Evolutionary conservation across 345 rosid genomes (phyloP).

Genomic region (Heritiera littoralis): DNA sequence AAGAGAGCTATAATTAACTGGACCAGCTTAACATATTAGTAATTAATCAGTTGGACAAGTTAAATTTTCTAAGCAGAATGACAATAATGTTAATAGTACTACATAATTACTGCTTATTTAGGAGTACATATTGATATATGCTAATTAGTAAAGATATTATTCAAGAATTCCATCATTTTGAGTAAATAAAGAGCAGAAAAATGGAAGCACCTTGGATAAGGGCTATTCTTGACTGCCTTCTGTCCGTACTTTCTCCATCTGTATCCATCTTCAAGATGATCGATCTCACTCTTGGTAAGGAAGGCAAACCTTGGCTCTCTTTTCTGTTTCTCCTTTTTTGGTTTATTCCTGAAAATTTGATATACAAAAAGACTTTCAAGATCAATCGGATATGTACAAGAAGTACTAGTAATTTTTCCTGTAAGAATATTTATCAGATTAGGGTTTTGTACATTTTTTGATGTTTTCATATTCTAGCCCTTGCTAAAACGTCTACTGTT

Average conservation of each 20-base stretch:
- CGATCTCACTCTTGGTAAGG: conserved; percentile 91
- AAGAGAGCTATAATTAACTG: background rate
- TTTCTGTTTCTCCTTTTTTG: conserved; percentile 74
- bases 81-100: background rate
- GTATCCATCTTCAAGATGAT: conserved; percentile 92
- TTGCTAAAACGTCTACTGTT: background rate
- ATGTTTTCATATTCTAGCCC: background rate
- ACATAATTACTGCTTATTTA: background rate
- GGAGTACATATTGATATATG: background rate
- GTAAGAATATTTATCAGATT: background rate
- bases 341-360: conserved; percentile 34
- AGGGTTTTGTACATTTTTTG: background rate
- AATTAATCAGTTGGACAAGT: background rate
- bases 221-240: conserved; percentile 96
- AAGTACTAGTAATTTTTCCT: background rate
- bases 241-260: conserved; percentile 99
- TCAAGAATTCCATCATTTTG: background rate
- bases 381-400: background rate
- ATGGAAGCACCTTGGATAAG: conserved; percentile 72
- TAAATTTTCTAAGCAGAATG: background rate
- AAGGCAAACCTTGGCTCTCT: conserved; percentile 88
- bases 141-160: background rate
- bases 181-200: background rate
- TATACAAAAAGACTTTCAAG: background rate
- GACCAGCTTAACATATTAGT: background rate